Evolutionary conservation across 2,329 filamentous ascomycete genomes (phyloP), one percentile per base, ranked within the genome.

Genomic region (Cryphonectria radicalis): DNA sequence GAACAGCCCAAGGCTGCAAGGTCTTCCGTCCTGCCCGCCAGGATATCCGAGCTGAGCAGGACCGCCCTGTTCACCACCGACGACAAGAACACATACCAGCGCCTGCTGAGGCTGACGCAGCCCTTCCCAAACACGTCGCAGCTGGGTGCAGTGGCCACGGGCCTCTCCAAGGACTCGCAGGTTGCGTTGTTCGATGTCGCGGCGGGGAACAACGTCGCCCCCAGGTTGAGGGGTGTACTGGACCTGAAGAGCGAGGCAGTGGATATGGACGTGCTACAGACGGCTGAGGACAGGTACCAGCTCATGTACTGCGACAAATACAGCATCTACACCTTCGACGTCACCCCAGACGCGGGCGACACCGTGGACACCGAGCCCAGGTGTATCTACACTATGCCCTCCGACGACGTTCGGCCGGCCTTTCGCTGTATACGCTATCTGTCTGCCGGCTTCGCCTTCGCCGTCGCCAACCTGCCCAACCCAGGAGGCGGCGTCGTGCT

Each of bases 221-320:
- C 85, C 71, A 87, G 83, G 76, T 73, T 80, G 64, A 83, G 83
- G 76, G 86, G 86, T 40, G 80, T 83, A 67, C 75, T 91, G 68
- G 84, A 88, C 73, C 80, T 89, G 57, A 77, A 80, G 22, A 84
- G 81, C 75, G 89, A 91, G 77, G 90, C 90, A 0, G 89, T 89
- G 76, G 93, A 94, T 79, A 76, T 94, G 66, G 93, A 95, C 78
- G 85, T 94, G 63, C 81, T 88, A 64, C 90, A 92, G 80, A 87
- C 85, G 8, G 87, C 85, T 19, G 84, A 88, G 22, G 85, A 88
- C 50, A 83, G 87, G 55, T 96, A 92, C 79, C 87, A 91, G 75
- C 83, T 98, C 68, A 91, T 91, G 3, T 98, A 94, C 80, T 95
- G 92, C 80, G 90, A 92, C 76, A 90, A 93, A 74, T 85, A 91